phyloP scores from a whole-genome alignment of 306 rosid genomes.

The Vigna unguiculata region DNA sequence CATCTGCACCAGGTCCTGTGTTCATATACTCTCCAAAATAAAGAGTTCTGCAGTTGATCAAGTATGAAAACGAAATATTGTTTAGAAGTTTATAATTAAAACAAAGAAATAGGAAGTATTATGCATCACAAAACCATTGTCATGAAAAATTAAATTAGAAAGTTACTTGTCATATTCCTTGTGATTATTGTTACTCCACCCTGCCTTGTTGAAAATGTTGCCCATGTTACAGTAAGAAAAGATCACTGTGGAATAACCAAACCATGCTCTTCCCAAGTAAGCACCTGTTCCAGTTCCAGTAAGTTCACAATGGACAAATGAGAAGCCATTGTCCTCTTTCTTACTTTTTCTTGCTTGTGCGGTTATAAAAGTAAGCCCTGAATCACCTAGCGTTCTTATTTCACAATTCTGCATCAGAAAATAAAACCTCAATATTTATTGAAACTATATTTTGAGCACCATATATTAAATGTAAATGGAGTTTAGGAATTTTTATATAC shows the following conservation, averaged over 20 bases:
- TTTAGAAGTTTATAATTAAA: no score
- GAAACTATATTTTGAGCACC: no score
- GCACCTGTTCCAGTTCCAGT: conserved; percentile 35
- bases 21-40: conserved; percentile 55
- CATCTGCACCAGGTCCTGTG: conserved; percentile 44
- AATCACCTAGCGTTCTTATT: conserved; percentile 38
- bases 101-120: no score
- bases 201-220: conserved; percentile 36
- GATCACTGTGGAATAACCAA: not conserved
- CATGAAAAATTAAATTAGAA: not conserved
- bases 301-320: conserved; percentile 63
- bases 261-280: not conserved
- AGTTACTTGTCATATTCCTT: conserved; percentile 36
- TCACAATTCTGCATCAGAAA: conserved; percentile 52
- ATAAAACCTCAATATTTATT: no score
- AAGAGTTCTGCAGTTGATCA: conserved; percentile 33
- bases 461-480: no score
- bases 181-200: conserved; percentile 53
- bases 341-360: conserved; percentile 60
- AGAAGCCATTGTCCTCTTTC: conserved; percentile 37
- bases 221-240: conserved; percentile 54
- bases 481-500: not conserved
- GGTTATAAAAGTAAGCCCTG: conserved; percentile 44
- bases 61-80: no score
- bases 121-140: no score